These are phyloP conservation scores for Acanthamoeba quina DNA, from an alignment of 208 protist genomes.

Conservation along the genomic window DNA sequence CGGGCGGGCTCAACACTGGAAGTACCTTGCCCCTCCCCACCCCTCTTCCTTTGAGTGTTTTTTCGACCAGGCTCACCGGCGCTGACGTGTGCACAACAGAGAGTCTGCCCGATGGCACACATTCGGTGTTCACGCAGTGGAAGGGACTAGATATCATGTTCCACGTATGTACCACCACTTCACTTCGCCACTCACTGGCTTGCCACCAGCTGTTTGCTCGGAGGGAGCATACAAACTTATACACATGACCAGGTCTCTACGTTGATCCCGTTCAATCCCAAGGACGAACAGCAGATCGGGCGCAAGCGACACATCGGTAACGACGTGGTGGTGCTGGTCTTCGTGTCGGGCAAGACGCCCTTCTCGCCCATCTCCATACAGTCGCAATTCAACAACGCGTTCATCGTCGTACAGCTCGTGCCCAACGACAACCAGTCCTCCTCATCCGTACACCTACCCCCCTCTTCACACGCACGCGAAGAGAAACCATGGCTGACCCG, in stretches of 20 bases:
- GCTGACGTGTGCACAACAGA: not conserved
- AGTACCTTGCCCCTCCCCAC: not conserved
- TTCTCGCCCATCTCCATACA: slow-evolving; percentile 67
- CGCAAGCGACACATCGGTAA: slow-evolving; percentile 68
- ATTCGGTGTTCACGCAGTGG: slow-evolving; percentile 66
- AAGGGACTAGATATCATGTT: slow-evolving; percentile 65
- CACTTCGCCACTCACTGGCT: not conserved
- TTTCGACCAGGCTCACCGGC: not conserved
- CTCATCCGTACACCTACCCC: not conserved
- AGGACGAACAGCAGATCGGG: slow-evolving; percentile 62
- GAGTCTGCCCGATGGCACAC: slow-evolving; percentile 21
- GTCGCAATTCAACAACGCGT: slow-evolving; percentile 69
- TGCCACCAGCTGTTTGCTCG: too few relatives aligned
- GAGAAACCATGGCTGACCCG: not conserved
- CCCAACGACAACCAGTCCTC: not conserved
- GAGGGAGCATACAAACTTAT: not conserved
- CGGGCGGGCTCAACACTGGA: slow-evolving; percentile 39
- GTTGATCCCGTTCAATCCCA: slow-evolving; percentile 47
- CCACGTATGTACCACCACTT: not conserved
- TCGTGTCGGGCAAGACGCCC: slow-evolving; percentile 41
- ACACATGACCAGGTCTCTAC: slow-evolving; percentile 3
- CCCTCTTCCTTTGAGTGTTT: not conserved
- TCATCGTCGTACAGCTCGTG: slow-evolving; percentile 38
- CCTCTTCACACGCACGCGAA: not conserved
- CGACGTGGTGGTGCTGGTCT: slow-evolving; percentile 56